phyloP scores from a whole-genome alignment of 2,329 filamentous ascomycete species.

The Calonectria crousiana region DNA sequence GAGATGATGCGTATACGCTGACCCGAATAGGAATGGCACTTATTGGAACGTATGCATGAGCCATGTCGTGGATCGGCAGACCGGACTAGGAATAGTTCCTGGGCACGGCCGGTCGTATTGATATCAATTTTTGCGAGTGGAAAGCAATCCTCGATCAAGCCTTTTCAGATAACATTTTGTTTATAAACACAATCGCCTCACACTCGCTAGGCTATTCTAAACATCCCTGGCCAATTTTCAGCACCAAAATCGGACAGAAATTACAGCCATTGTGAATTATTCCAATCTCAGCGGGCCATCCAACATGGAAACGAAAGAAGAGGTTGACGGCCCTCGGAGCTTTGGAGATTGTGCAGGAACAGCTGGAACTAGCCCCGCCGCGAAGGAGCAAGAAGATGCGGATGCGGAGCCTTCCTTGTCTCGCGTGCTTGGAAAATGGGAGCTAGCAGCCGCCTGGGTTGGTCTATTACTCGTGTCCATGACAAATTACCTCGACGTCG shows the following conservation, averaged over 20 bases:
- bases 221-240: background rate
- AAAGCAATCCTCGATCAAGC: background rate
- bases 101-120: background rate
- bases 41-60: background rate
- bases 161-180: background rate
- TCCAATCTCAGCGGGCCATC: background rate
- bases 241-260: background rate
- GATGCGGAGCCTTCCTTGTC: background rate
- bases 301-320: background rate
- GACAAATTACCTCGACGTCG: slow-evolving; percentile 2
- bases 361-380: background rate
- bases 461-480: slow-evolving; percentile 1
- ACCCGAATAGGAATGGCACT: background rate
- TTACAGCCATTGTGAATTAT: background rate
- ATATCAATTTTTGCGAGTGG: background rate
- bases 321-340: background rate
- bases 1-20: background rate
- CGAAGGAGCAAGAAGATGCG: background rate
- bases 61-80: background rate
- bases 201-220: background rate
- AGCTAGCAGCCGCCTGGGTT: background rate
- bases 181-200: background rate
- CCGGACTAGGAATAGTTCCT: background rate
- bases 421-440: background rate
- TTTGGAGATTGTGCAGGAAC: background rate